Percentiles rank a stretch among this genome's conserved stretches.
Conservation (phyloP, 164 flowering plant species). For the Aristolochia californica region DNA sequence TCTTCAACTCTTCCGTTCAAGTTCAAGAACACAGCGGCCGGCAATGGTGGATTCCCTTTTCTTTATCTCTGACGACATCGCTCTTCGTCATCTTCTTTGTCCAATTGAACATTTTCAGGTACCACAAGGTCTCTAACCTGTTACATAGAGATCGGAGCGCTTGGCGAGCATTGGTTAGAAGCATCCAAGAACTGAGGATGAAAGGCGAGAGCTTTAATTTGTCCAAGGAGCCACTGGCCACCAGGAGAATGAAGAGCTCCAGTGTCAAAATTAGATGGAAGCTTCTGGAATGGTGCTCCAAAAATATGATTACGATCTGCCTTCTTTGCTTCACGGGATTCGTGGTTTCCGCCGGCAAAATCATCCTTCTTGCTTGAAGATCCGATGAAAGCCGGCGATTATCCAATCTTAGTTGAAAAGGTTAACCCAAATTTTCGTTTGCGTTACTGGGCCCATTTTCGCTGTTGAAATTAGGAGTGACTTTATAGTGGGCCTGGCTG, state of each 20-base stretch:
- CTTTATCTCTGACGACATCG: constrained; percentile 36
- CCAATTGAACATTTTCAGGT: constrained; percentile 57
- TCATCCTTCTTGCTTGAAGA: constrained; percentile 4
- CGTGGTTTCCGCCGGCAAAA: constrained; percentile 6
- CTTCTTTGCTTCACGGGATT: constrained; percentile 61
- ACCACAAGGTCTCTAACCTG: constrained; percentile 46
- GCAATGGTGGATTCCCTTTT: constrained; percentile 74
- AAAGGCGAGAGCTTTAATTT: constrained; percentile 83
- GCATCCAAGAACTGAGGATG: constrained; percentile 86
- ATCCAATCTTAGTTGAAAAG: no score
- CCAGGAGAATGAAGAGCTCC: constrained; percentile 76
- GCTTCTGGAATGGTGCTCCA: constrained; percentile 56
- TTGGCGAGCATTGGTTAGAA: constrained; percentile 42
- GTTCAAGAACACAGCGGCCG: constrained; percentile 17
- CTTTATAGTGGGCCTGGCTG: no score
- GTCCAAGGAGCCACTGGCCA: constrained; percentile 48
- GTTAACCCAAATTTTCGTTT: no score
- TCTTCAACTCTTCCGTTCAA: constrained; percentile 41
- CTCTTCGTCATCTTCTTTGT: constrained; percentile 38
- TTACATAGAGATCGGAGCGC: constrained; percentile 52
- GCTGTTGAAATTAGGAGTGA: no score
- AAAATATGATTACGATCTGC: constrained; percentile 38
- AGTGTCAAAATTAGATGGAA: constrained; percentile 90
- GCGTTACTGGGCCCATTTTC: no score
- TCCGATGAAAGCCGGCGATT: no score